Evolutionary conservation across 805 yeast species (phyloP), one percentile per base, ranked within the genome.

Genomic region (Ogataea zsoltii): DNA sequence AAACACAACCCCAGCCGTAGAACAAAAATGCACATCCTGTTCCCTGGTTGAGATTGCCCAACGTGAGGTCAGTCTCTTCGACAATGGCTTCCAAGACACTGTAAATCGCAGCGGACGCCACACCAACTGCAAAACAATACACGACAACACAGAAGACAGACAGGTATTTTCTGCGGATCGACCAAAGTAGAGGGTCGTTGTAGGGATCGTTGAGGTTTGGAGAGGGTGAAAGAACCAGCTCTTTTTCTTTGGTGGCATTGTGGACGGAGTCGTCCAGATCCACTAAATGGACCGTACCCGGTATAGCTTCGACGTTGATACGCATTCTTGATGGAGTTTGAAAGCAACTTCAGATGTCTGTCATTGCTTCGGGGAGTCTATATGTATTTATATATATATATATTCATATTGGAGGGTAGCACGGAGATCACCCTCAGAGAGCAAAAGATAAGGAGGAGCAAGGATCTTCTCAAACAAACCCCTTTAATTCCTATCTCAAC

Each of bases 151-250:
- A 74, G 36, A 72, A 63, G 32, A 77, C 63, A 29, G 74, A 71
- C 28, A 74, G 35, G 58, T 64, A 58, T 54, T 81, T 81, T 41
- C 85, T 68, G 28, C 57, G 50, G 18, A 53, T 57, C 1, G 76
- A 44, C 88, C 88, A 83, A 52, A 79, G 80, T 45, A 83, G 65
- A 1, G 88, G 88, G 56, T 83, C 89, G 53, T 82, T 77, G 12
- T 86, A 83, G 48, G 82, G 80, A 42, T 75, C 77, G 0, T 83
- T 72, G 2, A 88, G 88, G 12, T 77, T 77, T 26, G 89, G 89
- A 33, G 79, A 72, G 29, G 82, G 66, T 11, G 82, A 74, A 45
- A 81, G 72, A 31, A 66, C 65, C n/a, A 60, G 53, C 33, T 59
- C 53, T 2, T 41, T 38, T 1, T 54, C 46, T 14, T 33, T 21